These are phyloP conservation scores for Lactarius deliciosus DNA, from an alignment of 768 basidiomycete genomes.

Conservation along the genomic window DNA sequence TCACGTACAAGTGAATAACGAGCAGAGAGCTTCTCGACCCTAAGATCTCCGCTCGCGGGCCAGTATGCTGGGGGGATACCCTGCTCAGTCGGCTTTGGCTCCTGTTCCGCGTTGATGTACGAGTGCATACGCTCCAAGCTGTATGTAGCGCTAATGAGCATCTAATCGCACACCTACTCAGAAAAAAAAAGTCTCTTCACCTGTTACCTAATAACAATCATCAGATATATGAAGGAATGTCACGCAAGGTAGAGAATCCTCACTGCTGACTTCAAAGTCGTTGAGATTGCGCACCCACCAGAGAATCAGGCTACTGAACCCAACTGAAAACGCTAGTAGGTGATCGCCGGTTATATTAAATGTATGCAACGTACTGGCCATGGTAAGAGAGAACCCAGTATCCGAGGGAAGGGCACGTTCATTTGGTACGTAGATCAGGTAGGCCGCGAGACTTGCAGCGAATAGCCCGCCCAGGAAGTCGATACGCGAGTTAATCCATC, in stretches of 20 bases:
- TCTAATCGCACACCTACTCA: not conserved
- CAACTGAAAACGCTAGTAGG: constrained; percentile 37
- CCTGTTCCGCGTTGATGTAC: constrained; percentile 56
- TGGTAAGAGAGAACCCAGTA: constrained; percentile 42
- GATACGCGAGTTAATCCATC: constrained; percentile 53
- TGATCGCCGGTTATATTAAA: not conserved
- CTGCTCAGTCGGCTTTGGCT: constrained; percentile 41
- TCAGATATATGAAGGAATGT: not conserved
- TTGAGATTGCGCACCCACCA: constrained; percentile 48
- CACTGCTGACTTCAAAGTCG: constrained; percentile 47
- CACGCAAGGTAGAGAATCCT: constrained; percentile 11
- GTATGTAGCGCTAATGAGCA: constrained; percentile 28
- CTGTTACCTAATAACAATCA: constrained; percentile 32
- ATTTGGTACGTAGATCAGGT: constrained; percentile 47
- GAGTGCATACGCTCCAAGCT: constrained; percentile 53
- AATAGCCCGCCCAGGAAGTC: constrained; percentile 57
- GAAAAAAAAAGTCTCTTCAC: constrained; percentile 21
- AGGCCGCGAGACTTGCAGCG: constrained; percentile 48
- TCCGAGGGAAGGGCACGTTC: constrained; percentile 38
- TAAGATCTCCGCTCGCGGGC: constrained; percentile 56
- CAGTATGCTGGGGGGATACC: constrained; percentile 62
- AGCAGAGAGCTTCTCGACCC: constrained; percentile 52
- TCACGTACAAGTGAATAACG: constrained; percentile 41
- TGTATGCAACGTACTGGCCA: constrained; percentile 40
- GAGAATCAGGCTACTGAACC: constrained; percentile 56